phyloP scores from a whole-genome alignment of 768 basidiomycete species.

The Phanerochaete carnosa region DNA sequence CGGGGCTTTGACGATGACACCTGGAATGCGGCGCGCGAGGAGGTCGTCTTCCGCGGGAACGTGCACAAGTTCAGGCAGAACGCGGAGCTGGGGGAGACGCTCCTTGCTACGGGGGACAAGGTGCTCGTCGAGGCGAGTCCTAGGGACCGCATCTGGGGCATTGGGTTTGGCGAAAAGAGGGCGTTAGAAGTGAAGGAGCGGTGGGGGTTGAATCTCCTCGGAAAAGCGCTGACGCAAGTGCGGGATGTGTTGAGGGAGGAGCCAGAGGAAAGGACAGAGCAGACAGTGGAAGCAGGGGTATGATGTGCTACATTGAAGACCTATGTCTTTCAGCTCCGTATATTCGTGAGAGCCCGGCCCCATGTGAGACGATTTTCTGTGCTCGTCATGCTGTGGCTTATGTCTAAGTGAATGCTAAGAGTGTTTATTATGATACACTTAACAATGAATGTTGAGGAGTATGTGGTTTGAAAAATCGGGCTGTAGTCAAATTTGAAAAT shows the following conservation, averaged over 20 bases:
- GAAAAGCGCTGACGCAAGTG: constrained; percentile 43
- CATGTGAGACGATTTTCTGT: background rate
- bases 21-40: constrained; percentile 44
- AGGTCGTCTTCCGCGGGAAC: constrained; percentile 53
- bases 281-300: background rate
- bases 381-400: background rate
- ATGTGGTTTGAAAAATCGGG: too few relatives aligned
- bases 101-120: constrained; percentile 47
- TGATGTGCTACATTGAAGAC: too few relatives aligned
- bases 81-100: constrained; percentile 32
- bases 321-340: too few relatives aligned
- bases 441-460: background rate
- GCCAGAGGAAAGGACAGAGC: too few relatives aligned
- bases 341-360: too few relatives aligned
- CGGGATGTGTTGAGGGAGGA: constrained; percentile 34
- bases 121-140: constrained; percentile 58
- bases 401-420: background rate
- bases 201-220: constrained; percentile 62
- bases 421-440: background rate
- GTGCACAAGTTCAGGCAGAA: constrained; percentile 54
- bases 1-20: constrained; percentile 41
- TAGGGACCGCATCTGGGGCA: constrained; percentile 60
- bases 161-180: constrained; percentile 50
- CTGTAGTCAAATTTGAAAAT: too few relatives aligned
- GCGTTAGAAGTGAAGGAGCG: constrained; percentile 35